Conservation (phyloP, 1,139 yeast species). For the Nakaseomyces glabratus region DNA sequence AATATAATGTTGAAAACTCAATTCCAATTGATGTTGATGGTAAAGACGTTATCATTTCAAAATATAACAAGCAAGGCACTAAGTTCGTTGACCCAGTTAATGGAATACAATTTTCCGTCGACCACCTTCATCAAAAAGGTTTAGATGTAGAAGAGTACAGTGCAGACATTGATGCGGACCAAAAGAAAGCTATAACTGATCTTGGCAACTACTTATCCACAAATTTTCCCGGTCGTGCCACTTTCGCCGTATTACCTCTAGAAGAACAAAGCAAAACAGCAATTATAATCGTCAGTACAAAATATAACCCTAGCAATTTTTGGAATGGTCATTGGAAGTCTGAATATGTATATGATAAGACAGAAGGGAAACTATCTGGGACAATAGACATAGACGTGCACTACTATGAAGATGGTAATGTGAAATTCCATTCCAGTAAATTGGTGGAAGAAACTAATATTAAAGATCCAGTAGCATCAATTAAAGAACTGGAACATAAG, state of each 20-base stretch:
- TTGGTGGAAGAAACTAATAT: slow-evolving; percentile 28
- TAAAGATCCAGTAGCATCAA: slow-evolving; percentile 37
- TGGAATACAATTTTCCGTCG: slow-evolving; percentile 51
- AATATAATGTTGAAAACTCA: slow-evolving; percentile 38
- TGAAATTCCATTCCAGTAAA: slow-evolving; percentile 55
- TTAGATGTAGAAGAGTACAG: slow-evolving; percentile 43
- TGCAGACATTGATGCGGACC: slow-evolving; percentile 15
- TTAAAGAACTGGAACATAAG: slow-evolving; percentile 50
- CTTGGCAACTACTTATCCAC: slow-evolving; percentile 34
- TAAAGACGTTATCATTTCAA: slow-evolving; percentile 35
- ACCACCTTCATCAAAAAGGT: slow-evolving; percentile 41
- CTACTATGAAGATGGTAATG: slow-evolving; percentile 94
- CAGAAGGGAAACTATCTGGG: slow-evolving; percentile 41
- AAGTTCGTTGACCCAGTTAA: slow-evolving; percentile 41
- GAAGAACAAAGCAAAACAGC: slow-evolving; percentile 41
- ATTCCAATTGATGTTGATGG: slow-evolving; percentile 35
- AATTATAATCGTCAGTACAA: slow-evolving; percentile 60
- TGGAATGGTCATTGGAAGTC: slow-evolving; percentile 91
- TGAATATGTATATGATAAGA: slow-evolving; percentile 40
- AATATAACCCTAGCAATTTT: slow-evolving; percentile 65
- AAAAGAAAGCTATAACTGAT: slow-evolving; percentile 15
- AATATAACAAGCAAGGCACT: slow-evolving; percentile 40
- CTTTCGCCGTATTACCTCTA: slow-evolving; percentile 35
- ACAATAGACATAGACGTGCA: slow-evolving; percentile 64
- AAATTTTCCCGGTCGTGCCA: slow-evolving; percentile 38